A percentile compares a stretch with the other conserved stretches of the same genome.
Evolutionary conservation across 768 basidiomycete genomes (phyloP).

Genomic region (Tricholoma matsutake): DNA sequence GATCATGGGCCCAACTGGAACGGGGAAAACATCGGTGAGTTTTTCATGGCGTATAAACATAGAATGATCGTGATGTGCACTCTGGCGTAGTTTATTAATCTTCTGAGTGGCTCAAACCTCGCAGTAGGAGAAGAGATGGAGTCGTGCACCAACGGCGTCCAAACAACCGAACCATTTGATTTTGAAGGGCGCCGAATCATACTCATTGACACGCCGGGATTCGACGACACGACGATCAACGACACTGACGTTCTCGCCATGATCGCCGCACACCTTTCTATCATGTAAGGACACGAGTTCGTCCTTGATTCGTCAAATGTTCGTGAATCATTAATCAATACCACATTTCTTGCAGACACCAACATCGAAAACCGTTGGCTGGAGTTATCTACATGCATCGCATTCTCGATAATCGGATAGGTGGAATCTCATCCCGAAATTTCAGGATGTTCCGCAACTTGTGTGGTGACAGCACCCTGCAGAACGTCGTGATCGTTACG

Average conservation of each 20-base stretch:
- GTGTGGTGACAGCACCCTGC: constrained; percentile 8
- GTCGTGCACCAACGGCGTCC: constrained; percentile 50
- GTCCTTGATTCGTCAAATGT: not conserved
- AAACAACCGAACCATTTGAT: constrained; percentile 38
- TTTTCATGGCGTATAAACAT: not conserved
- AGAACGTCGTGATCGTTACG: constrained; percentile 11
- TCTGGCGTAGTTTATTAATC: constrained; percentile 47
- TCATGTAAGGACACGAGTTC: constrained; percentile 22
- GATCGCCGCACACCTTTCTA: constrained; percentile 42
- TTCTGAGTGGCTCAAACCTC: constrained; percentile 46
- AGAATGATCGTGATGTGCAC: not conserved
- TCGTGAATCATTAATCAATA: not conserved
- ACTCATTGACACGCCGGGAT: constrained; percentile 60
- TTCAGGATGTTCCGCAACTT: constrained; percentile 11
- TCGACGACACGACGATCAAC: constrained; percentile 49
- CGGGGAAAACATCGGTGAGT: constrained; percentile 36
- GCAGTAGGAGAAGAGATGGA: constrained; percentile 43
- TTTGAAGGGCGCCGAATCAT: constrained; percentile 40
- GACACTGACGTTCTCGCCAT: constrained; percentile 47
- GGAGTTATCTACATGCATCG: constrained; percentile 57
- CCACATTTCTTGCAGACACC: constrained; percentile 20
- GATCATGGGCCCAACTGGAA: constrained; percentile 39
- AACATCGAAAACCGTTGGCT: constrained; percentile 37
- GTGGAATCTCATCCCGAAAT: constrained; percentile 17
- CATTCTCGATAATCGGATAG: constrained; percentile 49